Conservation (phyloP, 2,329 filamentous ascomycete genomes). For the Colletotrichum sp. region DNA sequence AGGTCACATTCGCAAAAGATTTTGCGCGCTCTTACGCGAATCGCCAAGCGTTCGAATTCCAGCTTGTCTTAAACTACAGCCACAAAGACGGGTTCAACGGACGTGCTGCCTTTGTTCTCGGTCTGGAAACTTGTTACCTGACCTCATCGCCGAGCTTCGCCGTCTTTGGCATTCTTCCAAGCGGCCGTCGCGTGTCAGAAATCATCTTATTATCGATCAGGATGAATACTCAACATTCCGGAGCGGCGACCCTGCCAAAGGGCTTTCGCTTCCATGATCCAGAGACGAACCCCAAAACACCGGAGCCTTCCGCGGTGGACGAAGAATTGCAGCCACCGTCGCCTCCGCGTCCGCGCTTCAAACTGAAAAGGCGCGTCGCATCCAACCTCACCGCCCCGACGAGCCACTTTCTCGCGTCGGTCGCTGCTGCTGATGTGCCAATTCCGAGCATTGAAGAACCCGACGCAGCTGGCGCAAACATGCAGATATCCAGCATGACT, state of each 20-base stretch:
- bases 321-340: constrained; percentile 47
- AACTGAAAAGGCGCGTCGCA: constrained; percentile 59
- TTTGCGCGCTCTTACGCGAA: not conserved
- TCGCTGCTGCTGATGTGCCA: constrained; percentile 68
- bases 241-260: constrained; percentile 48
- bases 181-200: constrained; percentile 23
- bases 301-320: constrained; percentile 50
- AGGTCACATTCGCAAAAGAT: not conserved
- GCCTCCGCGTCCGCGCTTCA: constrained; percentile 58
- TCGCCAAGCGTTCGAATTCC: not conserved
- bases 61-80: not conserved
- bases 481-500: constrained; percentile 45
- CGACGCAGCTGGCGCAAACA: constrained; percentile 41
- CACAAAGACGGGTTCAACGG: not conserved
- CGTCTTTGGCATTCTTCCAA: not conserved
- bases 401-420: constrained; percentile 70
- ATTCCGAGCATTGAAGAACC: constrained; percentile 69
- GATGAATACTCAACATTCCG: constrained; percentile 54
- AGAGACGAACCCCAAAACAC: constrained; percentile 51
- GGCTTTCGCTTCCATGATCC: constrained; percentile 40
- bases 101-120: constrained; percentile 6
- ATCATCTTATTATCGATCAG: constrained; percentile 16
- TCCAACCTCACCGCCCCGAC: constrained; percentile 63
- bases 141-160: not conserved
- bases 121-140: not conserved